Evolutionary conservation across 352 stramenopile genomes (phyloP).

Genomic region (Pilasporangium apinafurcum): DNA sequence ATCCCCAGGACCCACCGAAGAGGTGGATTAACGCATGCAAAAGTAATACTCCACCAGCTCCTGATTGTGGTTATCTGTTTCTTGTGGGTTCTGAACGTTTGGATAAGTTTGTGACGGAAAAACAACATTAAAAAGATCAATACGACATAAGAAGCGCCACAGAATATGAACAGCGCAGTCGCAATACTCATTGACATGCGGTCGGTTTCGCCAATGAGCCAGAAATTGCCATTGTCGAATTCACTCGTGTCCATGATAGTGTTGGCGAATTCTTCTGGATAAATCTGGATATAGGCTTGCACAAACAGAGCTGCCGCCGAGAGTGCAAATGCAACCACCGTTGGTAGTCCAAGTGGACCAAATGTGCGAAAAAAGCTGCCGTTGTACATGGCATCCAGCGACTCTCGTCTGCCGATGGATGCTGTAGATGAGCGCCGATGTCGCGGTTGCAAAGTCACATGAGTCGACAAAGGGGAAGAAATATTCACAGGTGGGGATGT

Average conservation of each 20-base stretch:
- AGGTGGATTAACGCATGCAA: not conserved
- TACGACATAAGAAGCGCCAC: slow-evolving; percentile 1
- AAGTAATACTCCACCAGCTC: no score
- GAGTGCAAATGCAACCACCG: slow-evolving; percentile 8
- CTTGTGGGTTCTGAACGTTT: slow-evolving; percentile 1
- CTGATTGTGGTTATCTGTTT: not conserved
- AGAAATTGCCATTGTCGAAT: slow-evolving; percentile 46
- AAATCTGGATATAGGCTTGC: slow-evolving; percentile 13
- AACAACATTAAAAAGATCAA: slow-evolving; percentile 9
- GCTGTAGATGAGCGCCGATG: no score
- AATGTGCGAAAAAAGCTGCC: slow-evolving; percentile 13
- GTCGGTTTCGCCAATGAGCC: slow-evolving; percentile 18
- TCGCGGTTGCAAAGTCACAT: no score
- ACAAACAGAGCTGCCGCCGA: slow-evolving; percentile 18
- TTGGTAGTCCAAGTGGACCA: slow-evolving; percentile 6
- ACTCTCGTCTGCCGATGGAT: no score
- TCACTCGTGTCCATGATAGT: slow-evolving; percentile 37
- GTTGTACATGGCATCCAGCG: no score
- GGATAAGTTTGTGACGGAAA: slow-evolving; percentile 7
- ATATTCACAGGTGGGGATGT: no score
- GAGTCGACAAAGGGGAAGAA: no score
- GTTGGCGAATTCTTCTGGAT: slow-evolving; percentile 24
- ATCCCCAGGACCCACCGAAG: no score
- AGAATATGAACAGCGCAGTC: slow-evolving; percentile 5
- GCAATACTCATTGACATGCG: not conserved